Evolutionary conservation across 441 rosid species (phyloP).

Genomic region (Euphorbia corollata): DNA sequence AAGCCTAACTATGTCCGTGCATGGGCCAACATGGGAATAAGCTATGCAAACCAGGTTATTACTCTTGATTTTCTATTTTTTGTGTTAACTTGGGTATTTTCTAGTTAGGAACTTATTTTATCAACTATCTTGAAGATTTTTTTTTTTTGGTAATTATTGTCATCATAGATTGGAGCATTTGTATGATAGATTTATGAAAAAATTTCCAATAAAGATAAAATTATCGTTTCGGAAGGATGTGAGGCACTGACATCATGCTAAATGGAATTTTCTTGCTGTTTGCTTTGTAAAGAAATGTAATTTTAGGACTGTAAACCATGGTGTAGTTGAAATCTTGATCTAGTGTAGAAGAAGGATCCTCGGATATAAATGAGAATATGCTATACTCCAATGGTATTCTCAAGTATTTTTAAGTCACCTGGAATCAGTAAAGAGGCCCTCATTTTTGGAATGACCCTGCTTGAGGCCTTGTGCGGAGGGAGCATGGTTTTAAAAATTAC

Average conservation of each 20-base stretch:
- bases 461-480: too few relatives aligned
- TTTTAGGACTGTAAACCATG: conserved; percentile 1
- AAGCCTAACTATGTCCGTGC: conserved; percentile 99
- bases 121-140: background rate
- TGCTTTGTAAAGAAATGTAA: background rate
- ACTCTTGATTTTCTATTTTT: conserved; percentile 8
- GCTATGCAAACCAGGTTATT: conserved; percentile 93
- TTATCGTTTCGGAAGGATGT: background rate
- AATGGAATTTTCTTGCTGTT: background rate
- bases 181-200: background rate
- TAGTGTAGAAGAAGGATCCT: background rate
- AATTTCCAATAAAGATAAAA: background rate
- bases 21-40: conserved; percentile 99
- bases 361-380: background rate
- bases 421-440: background rate
- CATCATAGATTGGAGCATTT: background rate
- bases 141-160: background rate
- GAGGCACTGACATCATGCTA: background rate
- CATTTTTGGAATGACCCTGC: background rate
- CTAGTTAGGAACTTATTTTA: background rate
- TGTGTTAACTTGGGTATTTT: background rate
- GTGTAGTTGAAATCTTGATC: background rate
- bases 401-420: background rate
- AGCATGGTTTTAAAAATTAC: background rate
- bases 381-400: background rate